phyloP scores from a whole-genome alignment of 208 protist genomes.

The Trypanosoma theileri region DNA sequence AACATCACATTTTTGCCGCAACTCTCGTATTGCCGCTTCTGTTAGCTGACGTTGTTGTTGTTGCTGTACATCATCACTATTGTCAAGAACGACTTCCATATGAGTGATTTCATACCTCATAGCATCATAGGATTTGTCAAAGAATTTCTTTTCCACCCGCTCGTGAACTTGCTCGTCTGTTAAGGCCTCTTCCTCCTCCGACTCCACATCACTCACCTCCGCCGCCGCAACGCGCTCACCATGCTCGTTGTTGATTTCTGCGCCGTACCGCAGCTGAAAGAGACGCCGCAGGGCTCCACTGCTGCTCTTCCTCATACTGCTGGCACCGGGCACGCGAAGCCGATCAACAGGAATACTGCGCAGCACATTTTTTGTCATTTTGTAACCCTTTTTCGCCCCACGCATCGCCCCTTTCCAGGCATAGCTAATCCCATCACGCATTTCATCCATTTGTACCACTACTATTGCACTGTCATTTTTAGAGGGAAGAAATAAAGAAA shows the following conservation, averaged over 20 bases:
- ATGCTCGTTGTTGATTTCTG: slow-evolving; percentile 40
- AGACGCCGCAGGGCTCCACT: slow-evolving; percentile 42
- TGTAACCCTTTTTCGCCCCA: slow-evolving; percentile 68
- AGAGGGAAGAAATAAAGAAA: slow-evolving; percentile 10
- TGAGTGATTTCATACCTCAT: slow-evolving; percentile 66
- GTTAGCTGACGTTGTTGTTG: slow-evolving; percentile 48
- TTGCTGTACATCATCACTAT: slow-evolving; percentile 45
- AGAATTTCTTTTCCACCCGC: slow-evolving; percentile 84
- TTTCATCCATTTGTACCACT: slow-evolving; percentile 56
- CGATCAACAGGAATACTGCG: slow-evolving; percentile 51
- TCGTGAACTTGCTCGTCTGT: slow-evolving; percentile 85
- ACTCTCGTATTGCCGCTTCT: slow-evolving; percentile 56
- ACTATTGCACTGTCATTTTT: neutral
- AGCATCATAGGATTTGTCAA: slow-evolving; percentile 77
- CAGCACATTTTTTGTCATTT: slow-evolving; percentile 68
- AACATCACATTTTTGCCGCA: slow-evolving; percentile 64
- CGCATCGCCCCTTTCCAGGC: slow-evolving; percentile 79
- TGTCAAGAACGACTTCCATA: slow-evolving; percentile 58
- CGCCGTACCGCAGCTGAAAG: slow-evolving; percentile 70
- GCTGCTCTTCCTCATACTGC: slow-evolving; percentile 35
- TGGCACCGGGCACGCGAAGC: slow-evolving; percentile 35
- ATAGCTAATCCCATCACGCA: slow-evolving; percentile 54
- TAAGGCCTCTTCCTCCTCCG: slow-evolving; percentile 60
- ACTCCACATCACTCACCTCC: slow-evolving; percentile 49
- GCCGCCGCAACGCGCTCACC: slow-evolving; percentile 30